Conservation (phyloP, 2,329 filamentous ascomycete species). For the Myriosclerotinia duriaeana region DNA sequence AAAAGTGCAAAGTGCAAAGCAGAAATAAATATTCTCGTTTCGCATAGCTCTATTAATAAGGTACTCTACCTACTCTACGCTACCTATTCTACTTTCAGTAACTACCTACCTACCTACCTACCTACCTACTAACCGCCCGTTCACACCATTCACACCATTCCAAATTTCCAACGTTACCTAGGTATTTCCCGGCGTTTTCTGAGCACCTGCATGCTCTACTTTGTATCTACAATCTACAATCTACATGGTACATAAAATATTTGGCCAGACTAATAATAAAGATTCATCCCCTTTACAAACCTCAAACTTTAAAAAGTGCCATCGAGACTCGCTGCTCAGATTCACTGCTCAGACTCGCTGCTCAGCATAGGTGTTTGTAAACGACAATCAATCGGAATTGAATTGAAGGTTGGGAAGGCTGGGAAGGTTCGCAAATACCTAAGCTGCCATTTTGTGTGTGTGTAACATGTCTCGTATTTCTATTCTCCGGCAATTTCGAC, state of each 20-base stretch:
- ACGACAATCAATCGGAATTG: background rate
- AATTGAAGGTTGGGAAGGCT: too few relatives aligned
- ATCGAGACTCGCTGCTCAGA: too few relatives aligned
- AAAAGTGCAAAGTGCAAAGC: background rate
- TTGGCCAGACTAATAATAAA: too few relatives aligned
- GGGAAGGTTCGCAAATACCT: background rate
- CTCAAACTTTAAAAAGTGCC: background rate
- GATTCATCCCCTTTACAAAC: background rate
- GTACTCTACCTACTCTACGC: background rate
- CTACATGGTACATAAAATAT: too few relatives aligned
- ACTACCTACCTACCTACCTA: background rate
- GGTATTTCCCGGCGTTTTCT: too few relatives aligned
- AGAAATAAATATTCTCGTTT: background rate
- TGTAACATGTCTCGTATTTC: background rate
- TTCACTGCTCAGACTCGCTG: too few relatives aligned
- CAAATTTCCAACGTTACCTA: too few relatives aligned
- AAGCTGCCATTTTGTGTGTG: background rate
- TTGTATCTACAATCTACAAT: background rate
- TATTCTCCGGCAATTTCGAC: background rate
- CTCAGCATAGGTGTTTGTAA: background rate
- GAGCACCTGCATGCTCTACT: constrained; percentile 8
- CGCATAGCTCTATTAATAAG: background rate
- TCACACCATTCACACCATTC: too few relatives aligned
- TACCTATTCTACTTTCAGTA: constrained; percentile 12
- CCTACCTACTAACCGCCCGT: too few relatives aligned